Conservation (phyloP, 129 eudicot species). For the Oenanthe sinensis region DNA sequence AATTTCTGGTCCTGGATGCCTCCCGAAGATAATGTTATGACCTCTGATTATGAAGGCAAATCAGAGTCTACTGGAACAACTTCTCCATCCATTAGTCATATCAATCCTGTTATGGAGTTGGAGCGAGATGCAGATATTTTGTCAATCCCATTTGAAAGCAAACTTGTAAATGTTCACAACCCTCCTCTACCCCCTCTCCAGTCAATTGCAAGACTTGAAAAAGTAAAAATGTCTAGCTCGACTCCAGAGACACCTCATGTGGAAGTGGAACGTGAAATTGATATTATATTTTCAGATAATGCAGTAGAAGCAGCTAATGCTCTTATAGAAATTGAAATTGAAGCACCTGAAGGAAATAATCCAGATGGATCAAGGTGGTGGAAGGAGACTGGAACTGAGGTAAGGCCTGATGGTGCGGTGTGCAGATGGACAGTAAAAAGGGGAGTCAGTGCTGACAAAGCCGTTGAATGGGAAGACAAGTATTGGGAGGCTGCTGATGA, state of each 20-base stretch:
- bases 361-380: slow-evolving; percentile 87
- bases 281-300: slow-evolving; percentile 41
- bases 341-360: slow-evolving; percentile 31
- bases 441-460: slow-evolving; percentile 71
- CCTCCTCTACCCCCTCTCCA: slow-evolving; percentile 78
- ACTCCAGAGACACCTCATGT: slow-evolving; percentile 23
- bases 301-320: slow-evolving; percentile 82
- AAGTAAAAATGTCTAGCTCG: slow-evolving; percentile 25
- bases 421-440: slow-evolving; percentile 82
- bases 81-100: slow-evolving; percentile 27
- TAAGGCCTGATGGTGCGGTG: slow-evolving; percentile 75
- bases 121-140: slow-evolving; percentile 39
- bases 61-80: slow-evolving; percentile 22
- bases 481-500: slow-evolving; percentile 97
- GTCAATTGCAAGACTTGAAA: slow-evolving; percentile 48
- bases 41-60: slow-evolving; percentile 9
- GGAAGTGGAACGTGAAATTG: slow-evolving; percentile 40
- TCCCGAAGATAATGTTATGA: slow-evolving; percentile 31
- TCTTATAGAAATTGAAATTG: slow-evolving; percentile 34
- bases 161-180: slow-evolving; percentile 15
- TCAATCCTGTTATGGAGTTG: slow-evolving; percentile 50
- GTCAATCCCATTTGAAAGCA: slow-evolving; percentile 65
- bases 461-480: slow-evolving; percentile 84
- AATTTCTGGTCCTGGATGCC: slow-evolving; percentile 94
- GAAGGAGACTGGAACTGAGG: slow-evolving; percentile 77